A percentile compares a stretch with the other conserved stretches of the same genome.
Conservation (phyloP, 208 protist species). For the Trichomonas vaginalis region DNA sequence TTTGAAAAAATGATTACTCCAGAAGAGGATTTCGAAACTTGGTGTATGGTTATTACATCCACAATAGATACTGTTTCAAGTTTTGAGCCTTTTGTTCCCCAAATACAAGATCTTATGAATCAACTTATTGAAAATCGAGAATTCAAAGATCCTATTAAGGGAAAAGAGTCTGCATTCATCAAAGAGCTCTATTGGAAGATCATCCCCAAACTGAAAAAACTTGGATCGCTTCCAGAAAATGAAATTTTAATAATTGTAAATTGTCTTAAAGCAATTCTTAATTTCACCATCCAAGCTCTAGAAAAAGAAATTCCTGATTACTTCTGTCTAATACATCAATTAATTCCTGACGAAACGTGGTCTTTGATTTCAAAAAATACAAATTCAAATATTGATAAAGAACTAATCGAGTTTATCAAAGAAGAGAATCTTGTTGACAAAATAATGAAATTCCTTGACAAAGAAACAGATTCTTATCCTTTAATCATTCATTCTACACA, state of each 20-base stretch:
- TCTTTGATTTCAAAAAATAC: not conserved
- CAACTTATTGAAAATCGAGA: not conserved
- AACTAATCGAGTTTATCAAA: not conserved
- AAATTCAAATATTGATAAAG: not conserved
- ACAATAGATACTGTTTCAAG: not conserved
- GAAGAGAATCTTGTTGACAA: not conserved
- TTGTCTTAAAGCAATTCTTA: not conserved
- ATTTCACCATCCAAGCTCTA: not conserved
- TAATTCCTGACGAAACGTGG: not conserved
- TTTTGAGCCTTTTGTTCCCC: not conserved
- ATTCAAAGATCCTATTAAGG: not conserved
- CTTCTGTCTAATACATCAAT: not conserved
- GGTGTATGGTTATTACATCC: not conserved
- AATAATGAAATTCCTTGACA: not conserved
- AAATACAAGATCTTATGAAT: not conserved
- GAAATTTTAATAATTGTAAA: not conserved
- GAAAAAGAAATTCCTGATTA: not conserved
- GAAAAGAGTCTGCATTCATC: not conserved
- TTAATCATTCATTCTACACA: not conserved
- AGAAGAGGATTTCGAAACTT: slow-evolving; percentile 13
- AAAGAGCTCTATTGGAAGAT: not conserved
- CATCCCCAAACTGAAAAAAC: not conserved
- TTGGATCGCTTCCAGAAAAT: not conserved
- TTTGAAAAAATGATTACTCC: not conserved
- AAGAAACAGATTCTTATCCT: not conserved